Evolutionary conservation across 495 filamentous ascomycete genomes (phyloP).

Genomic region (Hamigera avellanea): DNA sequence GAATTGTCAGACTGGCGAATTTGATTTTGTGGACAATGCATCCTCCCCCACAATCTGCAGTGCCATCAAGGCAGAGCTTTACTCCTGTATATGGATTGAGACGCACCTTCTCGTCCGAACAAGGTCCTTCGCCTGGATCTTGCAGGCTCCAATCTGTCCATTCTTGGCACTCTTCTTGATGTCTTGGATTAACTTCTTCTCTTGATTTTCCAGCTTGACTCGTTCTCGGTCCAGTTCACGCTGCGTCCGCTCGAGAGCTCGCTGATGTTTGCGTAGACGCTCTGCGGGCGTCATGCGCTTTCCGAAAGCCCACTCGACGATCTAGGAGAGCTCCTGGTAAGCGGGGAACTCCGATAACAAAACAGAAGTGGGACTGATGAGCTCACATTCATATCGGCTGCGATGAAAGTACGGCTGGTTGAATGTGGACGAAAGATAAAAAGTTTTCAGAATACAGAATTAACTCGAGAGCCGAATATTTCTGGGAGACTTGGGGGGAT

Average conservation of each 20-base stretch:
- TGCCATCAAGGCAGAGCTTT: not conserved
- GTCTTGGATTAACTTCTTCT: constrained; percentile 89
- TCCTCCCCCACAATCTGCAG: not conserved
- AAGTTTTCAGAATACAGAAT: no score
- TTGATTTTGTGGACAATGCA: not conserved
- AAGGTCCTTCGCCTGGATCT: constrained; percentile 95
- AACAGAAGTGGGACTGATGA: not conserved
- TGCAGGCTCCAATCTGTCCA: constrained; percentile 90
- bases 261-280: constrained; percentile 91
- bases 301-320: constrained; percentile 97
- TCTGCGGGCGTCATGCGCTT: constrained; percentile 97
- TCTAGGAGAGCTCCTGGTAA: constrained; percentile 33
- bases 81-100: not conserved
- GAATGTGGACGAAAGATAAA: no score
- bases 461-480: no score
- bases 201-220: constrained; percentile 91
- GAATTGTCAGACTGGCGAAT: not conserved
- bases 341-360: constrained; percentile 10
- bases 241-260: constrained; percentile 92
- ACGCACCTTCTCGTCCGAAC: constrained; percentile 76
- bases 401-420: no score
- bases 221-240: constrained; percentile 90
- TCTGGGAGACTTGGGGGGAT: no score
- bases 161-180: constrained; percentile 98
- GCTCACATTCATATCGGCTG: constrained; percentile 49